These are phyloP conservation scores for Jatropha podagrica DNA, from an alignment of 441 rosid genomes.

Conservation along the genomic window DNA sequence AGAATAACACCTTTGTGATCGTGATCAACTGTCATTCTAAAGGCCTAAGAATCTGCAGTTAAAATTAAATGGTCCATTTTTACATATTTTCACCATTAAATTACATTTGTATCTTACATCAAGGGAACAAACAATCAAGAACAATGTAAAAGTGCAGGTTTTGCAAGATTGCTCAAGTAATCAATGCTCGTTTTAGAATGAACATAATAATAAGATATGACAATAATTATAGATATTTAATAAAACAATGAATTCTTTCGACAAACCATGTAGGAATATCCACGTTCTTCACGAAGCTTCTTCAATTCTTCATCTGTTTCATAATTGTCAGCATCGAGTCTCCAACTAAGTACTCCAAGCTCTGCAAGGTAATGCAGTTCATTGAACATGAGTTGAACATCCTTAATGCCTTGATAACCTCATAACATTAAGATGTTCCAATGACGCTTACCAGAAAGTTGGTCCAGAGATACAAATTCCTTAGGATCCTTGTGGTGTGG, in stretches of 20 bases:
- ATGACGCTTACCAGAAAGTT: conserved; percentile 61
- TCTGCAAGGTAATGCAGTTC: conserved; percentile 36
- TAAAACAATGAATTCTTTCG: not conserved
- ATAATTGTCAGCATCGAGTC: conserved; percentile 80
- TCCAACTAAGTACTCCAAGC: conserved; percentile 94
- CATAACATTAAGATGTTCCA: not conserved
- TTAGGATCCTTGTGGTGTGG: conserved; percentile 81
- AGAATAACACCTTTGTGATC: not conserved
- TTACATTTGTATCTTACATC: not conserved
- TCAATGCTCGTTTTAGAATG: not conserved
- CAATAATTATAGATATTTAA: not conserved
- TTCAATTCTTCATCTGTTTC: conserved; percentile 79
- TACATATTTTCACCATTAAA: not conserved
- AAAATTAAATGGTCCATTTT: not conserved
- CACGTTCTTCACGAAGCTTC: conserved; percentile 76
- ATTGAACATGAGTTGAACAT: conserved; percentile 3
- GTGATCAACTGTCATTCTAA: not conserved
- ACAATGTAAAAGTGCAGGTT: not conserved
- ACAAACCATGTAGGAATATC: conserved; percentile 86
- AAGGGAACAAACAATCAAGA: not conserved
- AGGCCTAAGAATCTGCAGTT: not conserved
- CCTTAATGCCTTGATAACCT: not conserved
- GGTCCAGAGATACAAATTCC: conserved; percentile 67
- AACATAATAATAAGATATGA: not conserved
- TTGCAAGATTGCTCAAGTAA: not conserved